Conservation (phyloP, 257 asterid genomes). For the Nicotiana sylvestris region DNA sequence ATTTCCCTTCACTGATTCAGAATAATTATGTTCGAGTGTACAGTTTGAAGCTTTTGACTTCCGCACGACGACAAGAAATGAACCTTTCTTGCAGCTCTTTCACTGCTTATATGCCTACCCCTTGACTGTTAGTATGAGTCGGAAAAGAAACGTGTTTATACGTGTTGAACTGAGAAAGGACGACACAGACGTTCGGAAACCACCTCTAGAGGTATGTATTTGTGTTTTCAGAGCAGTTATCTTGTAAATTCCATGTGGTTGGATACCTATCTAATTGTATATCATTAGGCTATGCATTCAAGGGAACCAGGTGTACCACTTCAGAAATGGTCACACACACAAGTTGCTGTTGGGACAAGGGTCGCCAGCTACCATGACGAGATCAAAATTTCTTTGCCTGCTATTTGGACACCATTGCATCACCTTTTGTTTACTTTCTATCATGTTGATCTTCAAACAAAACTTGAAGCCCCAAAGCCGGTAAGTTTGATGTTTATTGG, state of each 20-base stretch:
- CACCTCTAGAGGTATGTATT: slow-evolving; percentile 76
- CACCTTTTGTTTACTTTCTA: slow-evolving; percentile 93
- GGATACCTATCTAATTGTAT: slow-evolving; percentile 17
- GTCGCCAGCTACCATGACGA: slow-evolving; percentile 97
- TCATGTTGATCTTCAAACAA: slow-evolving; percentile 96
- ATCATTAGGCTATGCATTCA: slow-evolving; percentile 79
- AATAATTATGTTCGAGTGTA: slow-evolving; percentile 16
- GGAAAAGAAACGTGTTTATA: slow-evolving; percentile 92
- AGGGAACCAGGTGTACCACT: slow-evolving; percentile 71
- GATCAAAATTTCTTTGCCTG: slow-evolving; percentile 90
- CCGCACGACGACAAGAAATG: slow-evolving; percentile 90
- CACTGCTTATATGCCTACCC: slow-evolving; percentile 98
- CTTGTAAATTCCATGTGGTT: slow-evolving; percentile 25
- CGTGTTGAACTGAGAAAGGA: slow-evolving; percentile 92
- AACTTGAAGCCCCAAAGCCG: slow-evolving; percentile 95
- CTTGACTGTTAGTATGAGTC: slow-evolving; percentile 76
- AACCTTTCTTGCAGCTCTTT: slow-evolving; percentile 95
- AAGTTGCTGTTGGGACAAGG: slow-evolving; percentile 92
- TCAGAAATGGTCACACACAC: slow-evolving; percentile 82
- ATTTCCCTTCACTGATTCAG: neutral
- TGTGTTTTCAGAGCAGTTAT: slow-evolving; percentile 22
- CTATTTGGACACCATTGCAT: slow-evolving; percentile 88
- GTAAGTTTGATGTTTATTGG: slow-evolving; percentile 44
- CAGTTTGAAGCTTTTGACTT: slow-evolving; percentile 99
- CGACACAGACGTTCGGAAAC: slow-evolving; percentile 68